Conservation (phyloP, 768 basidiomycete genomes). For the Pleurotus tuoliensis region DNA sequence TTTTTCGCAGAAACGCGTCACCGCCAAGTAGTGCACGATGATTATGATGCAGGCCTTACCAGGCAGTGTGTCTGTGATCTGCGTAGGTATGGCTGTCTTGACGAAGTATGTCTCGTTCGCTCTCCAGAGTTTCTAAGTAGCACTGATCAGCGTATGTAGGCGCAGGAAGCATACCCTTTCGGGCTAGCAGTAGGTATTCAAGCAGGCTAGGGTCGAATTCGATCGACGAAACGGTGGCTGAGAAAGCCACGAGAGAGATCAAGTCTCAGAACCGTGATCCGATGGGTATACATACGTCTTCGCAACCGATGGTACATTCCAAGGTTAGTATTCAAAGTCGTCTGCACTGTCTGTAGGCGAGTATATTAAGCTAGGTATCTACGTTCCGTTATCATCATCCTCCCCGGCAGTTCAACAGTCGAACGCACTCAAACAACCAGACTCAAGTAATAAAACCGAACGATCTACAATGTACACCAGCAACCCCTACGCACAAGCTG, state of each 20-base stretch:
- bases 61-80: no score
- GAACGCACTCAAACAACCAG: background rate
- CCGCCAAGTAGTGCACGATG: no score
- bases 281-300: background rate
- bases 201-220: background rate
- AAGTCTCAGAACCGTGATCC: constrained; percentile 7
- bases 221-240: constrained; percentile 1
- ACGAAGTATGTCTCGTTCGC: no score
- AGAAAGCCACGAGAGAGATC: background rate
- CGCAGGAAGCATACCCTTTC: no score
- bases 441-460: background rate
- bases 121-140: no score
- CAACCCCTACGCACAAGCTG: constrained; percentile 30
- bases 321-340: background rate
- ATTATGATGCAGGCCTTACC: no score
- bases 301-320: background rate
- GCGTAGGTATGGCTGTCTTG: no score
- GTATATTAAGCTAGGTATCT: background rate
- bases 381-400: background rate
- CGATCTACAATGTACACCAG: constrained; percentile 8
- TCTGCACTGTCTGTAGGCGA: background rate
- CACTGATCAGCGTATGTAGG: no score
- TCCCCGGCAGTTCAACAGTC: background rate
- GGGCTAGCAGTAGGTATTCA: no score
- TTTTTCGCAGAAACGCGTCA: no score